Conservation (phyloP, 805 yeast species). For the Metschnikowia koreensis region DNA sequence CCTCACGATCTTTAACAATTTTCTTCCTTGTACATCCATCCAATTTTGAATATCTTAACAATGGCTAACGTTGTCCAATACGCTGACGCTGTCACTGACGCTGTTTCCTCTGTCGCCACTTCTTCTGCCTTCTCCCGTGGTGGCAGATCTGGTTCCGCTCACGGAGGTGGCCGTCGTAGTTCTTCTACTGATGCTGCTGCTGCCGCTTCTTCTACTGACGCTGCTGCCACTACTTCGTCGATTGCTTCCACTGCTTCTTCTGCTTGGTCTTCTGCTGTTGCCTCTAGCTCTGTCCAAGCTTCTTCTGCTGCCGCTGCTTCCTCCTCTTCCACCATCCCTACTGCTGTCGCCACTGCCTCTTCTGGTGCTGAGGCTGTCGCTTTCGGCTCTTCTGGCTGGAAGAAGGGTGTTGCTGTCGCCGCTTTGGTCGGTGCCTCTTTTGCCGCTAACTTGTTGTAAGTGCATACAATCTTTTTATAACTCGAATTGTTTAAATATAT, state of each 20-base stretch:
- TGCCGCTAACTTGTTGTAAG: constrained; percentile 25
- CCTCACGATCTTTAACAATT: not conserved
- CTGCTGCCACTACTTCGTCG: constrained; percentile 7
- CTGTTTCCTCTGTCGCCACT: constrained; percentile 6
- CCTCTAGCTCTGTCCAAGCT: constrained; percentile 14
- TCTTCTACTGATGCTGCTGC: no score
- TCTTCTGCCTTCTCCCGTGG: not conserved
- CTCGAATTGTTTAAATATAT: no score
- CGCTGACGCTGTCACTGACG: constrained; percentile 24
- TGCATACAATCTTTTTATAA: no score
- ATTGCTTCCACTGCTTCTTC: constrained; percentile 14
- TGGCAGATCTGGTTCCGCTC: no score
- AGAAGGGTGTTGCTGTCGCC: constrained; percentile 36
- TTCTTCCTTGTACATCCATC: not conserved
- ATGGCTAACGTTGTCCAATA: constrained; percentile 33
- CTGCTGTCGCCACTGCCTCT: no score
- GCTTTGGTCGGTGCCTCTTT: constrained; percentile 37
- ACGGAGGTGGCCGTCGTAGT: no score
- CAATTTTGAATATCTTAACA: constrained; percentile 1
- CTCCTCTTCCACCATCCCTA: constrained; percentile 4
- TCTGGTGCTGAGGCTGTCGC: constrained; percentile 21
- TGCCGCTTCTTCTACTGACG: not conserved
- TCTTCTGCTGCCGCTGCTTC: constrained; percentile 3
- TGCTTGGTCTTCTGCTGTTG: not conserved
- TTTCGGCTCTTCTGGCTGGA: constrained; percentile 30